Percentiles rank a stretch among this genome's conserved stretches.
Conservation (phyloP, 139 green algal genomes). For the Parachlorella kessleri region DNA sequence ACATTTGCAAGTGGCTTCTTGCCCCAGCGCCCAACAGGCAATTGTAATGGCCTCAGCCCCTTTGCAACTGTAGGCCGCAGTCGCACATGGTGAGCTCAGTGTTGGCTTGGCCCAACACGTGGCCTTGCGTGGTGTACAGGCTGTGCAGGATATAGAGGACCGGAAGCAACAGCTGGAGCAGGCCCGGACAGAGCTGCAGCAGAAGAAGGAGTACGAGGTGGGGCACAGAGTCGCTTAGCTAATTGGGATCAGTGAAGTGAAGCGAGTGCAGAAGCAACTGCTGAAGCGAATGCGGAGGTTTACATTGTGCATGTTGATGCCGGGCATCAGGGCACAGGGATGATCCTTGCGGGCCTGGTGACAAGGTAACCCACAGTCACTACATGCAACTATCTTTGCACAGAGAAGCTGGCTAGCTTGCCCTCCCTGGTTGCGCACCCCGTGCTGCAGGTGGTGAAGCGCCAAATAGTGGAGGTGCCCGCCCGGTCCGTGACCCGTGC, state of each 20-base stretch:
- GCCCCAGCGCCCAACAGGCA: neutral
- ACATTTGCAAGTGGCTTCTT: neutral
- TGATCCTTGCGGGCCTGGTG: neutral
- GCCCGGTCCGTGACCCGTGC: slow-evolving; percentile 16
- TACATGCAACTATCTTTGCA: neutral
- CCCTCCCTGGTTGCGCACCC: neutral
- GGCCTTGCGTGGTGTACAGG: neutral
- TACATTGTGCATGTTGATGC: neutral
- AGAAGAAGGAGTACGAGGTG: slow-evolving; percentile 34
- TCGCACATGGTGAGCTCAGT: no score
- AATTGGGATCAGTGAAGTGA: no score
- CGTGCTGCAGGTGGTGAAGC: neutral
- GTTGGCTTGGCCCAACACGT: neutral
- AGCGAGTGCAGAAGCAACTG: slow-evolving; percentile 22
- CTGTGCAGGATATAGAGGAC: slow-evolving; percentile 23
- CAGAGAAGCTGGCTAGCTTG: no score
- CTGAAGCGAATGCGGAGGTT: slow-evolving; percentile 12
- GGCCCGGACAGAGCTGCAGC: slow-evolving; percentile 28
- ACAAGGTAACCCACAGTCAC: neutral
- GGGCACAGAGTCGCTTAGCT: no score
- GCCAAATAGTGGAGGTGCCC: slow-evolving; percentile 6
- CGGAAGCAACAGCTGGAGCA: slow-evolving; percentile 34
- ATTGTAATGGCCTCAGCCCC: neutral
- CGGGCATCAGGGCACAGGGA: neutral
- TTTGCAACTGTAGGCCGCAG: neutral